Base-by-base conservation (phyloP, 2,329 filamentous ascomycete genomes). In the Blastomyces silverae region DNA sequence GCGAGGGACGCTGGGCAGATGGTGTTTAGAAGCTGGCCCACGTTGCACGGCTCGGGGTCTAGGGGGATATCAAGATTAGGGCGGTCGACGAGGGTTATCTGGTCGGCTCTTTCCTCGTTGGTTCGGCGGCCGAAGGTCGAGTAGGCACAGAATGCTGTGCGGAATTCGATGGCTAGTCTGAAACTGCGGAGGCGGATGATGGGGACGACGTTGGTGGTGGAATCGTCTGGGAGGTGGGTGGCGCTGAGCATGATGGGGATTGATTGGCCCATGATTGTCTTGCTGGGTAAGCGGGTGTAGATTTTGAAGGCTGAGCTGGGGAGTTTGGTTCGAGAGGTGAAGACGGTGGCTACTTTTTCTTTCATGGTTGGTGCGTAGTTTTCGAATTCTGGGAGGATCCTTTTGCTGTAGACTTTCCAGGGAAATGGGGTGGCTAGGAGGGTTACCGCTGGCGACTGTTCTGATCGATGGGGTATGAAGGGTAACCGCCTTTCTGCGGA, bases 351-450 rank as follows among this genome's bases (percentile, higher is more conserved):
- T 22, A 62, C 39, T 25, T 64, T 62, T 44, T 64, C 56, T 50
- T 25, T 61, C 31, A 42, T 34, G 57, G 63, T 61, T 52, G 59
- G 50, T 44, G 44, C 44, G n/a, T 57, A 34, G 34, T 55, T 28
- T 61, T 61, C 56, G 34, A 62, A 61, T 34, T 61, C 63, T 22
- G 53, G 62, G 20, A 64, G 53, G 28, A 64, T 58, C 25, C 25
- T 46, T 13, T 55, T 42, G 37, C 52, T 59, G 28, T 15, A 31
- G n/a, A 64, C 39, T 28, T 15, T 39, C 52, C 55, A 64, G 4
- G 17, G 22, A 34, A 15, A 20, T 31, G 34, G 37, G 17, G n/a
- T 13, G 13, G 39, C 13, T 44, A 37, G 44, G 17, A 64, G 17
- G n/a, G 11, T 37, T 48, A 42, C 11, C 6, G 34, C 22, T 25